Conservation (phyloP, 2,329 filamentous ascomycete species). For the Stromatinia cepivora region DNA sequence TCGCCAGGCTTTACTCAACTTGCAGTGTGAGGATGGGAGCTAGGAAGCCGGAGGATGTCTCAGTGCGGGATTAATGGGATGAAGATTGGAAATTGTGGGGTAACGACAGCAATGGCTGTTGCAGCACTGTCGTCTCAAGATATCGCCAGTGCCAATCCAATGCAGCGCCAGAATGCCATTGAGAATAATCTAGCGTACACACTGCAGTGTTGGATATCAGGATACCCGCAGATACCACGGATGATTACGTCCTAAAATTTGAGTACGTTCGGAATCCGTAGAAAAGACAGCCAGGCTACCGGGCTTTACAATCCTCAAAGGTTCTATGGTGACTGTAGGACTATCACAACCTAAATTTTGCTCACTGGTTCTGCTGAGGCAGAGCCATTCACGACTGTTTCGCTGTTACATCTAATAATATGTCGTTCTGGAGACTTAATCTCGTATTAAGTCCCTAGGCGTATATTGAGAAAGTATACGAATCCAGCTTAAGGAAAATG, state of each 20-base stretch:
- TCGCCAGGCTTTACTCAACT: not conserved
- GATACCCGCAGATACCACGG: not conserved
- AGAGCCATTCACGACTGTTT: no score
- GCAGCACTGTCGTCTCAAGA: not conserved
- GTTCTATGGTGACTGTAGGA: no score
- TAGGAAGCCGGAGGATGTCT: not conserved
- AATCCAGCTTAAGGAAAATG: no score
- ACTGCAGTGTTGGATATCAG: not conserved
- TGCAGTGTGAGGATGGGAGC: not conserved
- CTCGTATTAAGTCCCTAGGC: no score
- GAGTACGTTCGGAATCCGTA: accelerated
- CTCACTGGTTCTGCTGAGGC: no score
- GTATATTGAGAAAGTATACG: no score
- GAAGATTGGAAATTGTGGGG: not conserved
- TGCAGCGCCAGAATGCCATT: not conserved
- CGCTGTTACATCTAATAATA: no score
- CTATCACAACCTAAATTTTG: no score
- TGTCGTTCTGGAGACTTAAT: no score
- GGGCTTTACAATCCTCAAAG: no score
- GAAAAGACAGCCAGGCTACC: not conserved
- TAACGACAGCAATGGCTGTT: not conserved
- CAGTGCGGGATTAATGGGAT: not conserved
- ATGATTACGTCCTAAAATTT: not conserved
- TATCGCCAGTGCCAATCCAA: not conserved
- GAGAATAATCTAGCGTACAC: not conserved